Evolutionary conservation across 2,329 filamentous ascomycete species (phyloP).

Genomic region (Sclerotinia glacialis): DNA sequence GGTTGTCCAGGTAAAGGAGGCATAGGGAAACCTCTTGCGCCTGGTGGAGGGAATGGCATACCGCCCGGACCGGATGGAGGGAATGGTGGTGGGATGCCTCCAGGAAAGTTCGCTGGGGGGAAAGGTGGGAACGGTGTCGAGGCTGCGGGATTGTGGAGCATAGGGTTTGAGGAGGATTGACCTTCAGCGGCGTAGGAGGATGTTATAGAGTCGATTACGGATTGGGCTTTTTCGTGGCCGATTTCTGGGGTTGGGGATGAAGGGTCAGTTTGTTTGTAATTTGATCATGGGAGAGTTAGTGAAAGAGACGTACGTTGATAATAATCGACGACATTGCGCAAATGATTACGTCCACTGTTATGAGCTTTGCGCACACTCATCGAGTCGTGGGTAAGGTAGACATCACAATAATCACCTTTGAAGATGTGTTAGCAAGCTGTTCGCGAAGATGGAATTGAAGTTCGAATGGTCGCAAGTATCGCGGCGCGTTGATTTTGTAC

Average conservation of each 20-base stretch:
- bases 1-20: slow-evolving; percentile 30
- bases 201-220: slow-evolving; percentile 97
- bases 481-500: slow-evolving; percentile 35
- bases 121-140: slow-evolving; percentile 52
- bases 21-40: slow-evolving; percentile 35
- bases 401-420: slow-evolving; percentile 93
- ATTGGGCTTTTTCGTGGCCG: slow-evolving; percentile 96
- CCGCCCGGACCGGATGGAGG: slow-evolving; percentile 19
- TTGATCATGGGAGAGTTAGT: background rate
- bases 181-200: slow-evolving; percentile 93
- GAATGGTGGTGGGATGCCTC: slow-evolving; percentile 40
- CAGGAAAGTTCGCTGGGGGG: slow-evolving; percentile 53
- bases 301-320: slow-evolving; percentile 71
- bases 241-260: slow-evolving; percentile 63
- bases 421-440: slow-evolving; percentile 24
- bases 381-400: slow-evolving; percentile 99
- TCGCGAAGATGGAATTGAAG: slow-evolving; percentile 10
- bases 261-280: background rate
- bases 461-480: slow-evolving; percentile 12
- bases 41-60: slow-evolving; percentile 35
- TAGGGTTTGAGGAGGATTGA: slow-evolving; percentile 80
- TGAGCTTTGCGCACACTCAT: slow-evolving; percentile 99
- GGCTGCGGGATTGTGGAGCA: slow-evolving; percentile 52
- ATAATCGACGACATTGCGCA: slow-evolving; percentile 97
- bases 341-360: slow-evolving; percentile 92